Evolutionary conservation across 2,329 filamentous ascomycete species (phyloP), one percentile per base, ranked within the genome.

Genomic region (Trichoderma aggressivum): DNA sequence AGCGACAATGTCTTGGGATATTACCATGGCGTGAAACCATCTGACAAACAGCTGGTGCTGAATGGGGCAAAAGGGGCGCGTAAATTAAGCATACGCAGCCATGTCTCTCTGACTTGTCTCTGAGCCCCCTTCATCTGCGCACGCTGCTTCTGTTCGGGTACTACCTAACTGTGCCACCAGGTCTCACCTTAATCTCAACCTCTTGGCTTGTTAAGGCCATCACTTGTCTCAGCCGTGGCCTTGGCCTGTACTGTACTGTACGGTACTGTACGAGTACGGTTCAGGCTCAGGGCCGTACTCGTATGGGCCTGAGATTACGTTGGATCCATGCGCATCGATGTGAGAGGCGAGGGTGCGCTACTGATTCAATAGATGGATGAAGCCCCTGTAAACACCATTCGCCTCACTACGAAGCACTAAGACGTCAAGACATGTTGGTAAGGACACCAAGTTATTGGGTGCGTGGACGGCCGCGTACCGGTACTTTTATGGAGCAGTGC

Each of bases 51-150:
- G 39, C 63, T 36, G 36, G 36, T 39, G 53, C 55, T 34, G 36
- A 26, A 61, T 28, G 39, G 39, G 28, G 53, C 12, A 47, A 67
- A 67, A 67, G 55, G 55, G 61, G n/a, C 34, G 58, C 53, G 53
- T 34, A 71, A 70, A 58, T 70, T 70, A 64, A 70, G 70, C 70
- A 71, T 69, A 68, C 70, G 64, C 28, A 69, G 56, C 39, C 70
- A 69, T 71, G 69, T 71, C 69, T 71, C 61, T 71, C n/a, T 1
- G 16, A 34, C 56, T 39, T 28, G 55, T 61, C 66, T 60, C 69
- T 70, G 50, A 55, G 50, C 47, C 59, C 26, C 59, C 68, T 34
- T 70, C 68, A 34, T 70, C 60, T 70, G 47, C 18, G 30, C 39
- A n/a, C 28, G 24, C 59, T 56, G 39, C 36, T n/a, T 24, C 53